Evolutionary conservation across 192 early-diverging fungal species (phyloP), one percentile per base, ranked within the genome.

Genomic region (Chytriomyces hyalinus): DNA sequence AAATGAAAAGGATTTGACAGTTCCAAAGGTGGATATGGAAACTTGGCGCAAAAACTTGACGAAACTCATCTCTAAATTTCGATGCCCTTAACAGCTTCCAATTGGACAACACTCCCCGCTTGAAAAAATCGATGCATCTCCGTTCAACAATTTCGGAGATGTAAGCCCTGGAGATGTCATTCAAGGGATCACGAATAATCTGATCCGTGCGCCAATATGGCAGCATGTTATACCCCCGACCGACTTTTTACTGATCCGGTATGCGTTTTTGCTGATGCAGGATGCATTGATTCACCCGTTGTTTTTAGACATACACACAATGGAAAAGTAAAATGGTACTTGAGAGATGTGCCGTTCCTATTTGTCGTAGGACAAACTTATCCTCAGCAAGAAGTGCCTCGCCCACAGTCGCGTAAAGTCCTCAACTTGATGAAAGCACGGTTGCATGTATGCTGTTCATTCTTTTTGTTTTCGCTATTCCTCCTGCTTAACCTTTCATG

Each of bases 91-190:
- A 49, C 20, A 91, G 82, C 65, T 75, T 47, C 93, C 94, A 28
- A 89, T 95, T 73, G 97, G 97, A 57, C 91, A 91, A 65, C 91
- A 93, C 4, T 91, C 93, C 76, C 88, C 95, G 22, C 80, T 99
- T 24, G 96, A 98, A 70, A 82, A 92, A 43, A 91, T 93, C 36
- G 96, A 98, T 67, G 91, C 92, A 0, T 95, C 96, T 9, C 97
- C 97, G 0, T 99, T 99, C 81, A 85, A 94, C 66, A 92, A 89
- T 61, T 99, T 98, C 87, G 97, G 97, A 63, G 93, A 98, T 70
- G 94, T 98, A 6, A 90, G 95, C 68, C 90, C 93, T 9, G 97
- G 97, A 2, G 90, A 98, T 72, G 90, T 91, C 7, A 91, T 97
- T n/a, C 90, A 92, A 26, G 92, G 92, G 0, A 79, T 97, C 59